Evolutionary conservation across 2,329 filamentous ascomycete species (phyloP).

Genomic region (Claviceps lovelessii): DNA sequence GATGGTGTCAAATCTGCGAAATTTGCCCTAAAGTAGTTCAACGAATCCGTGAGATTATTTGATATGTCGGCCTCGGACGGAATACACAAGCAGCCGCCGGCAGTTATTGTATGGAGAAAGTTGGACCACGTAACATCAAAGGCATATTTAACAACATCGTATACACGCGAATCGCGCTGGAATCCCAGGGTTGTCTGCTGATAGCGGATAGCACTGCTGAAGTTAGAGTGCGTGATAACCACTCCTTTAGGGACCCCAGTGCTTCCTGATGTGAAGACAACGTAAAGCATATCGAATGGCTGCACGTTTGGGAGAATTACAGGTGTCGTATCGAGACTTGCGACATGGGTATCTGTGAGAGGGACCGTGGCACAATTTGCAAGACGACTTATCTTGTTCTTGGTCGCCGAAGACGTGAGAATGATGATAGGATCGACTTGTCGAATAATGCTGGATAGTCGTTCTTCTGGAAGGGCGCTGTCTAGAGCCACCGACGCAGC

Average conservation of each 20-base stretch:
- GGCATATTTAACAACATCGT: slow-evolving; percentile 5
- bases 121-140: slow-evolving; percentile 6
- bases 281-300: slow-evolving; percentile 1
- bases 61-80: slow-evolving; percentile 25
- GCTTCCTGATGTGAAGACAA: slow-evolving; percentile 12
- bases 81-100: slow-evolving; percentile 6
- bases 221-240: slow-evolving; percentile 7
- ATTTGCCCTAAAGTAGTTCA: slow-evolving; percentile 24
- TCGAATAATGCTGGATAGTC: slow-evolving; percentile 2
- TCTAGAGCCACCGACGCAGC: slow-evolving; percentile 10
- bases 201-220: slow-evolving; percentile 3
- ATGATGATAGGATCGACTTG: slow-evolving; percentile 1
- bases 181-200: slow-evolving; percentile 3
- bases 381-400: background rate
- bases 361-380: background rate
- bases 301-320: background rate
- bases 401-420: background rate
- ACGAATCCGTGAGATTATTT: slow-evolving; percentile 28
- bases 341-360: background rate
- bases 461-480: slow-evolving; percentile 4
- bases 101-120: slow-evolving; percentile 3
- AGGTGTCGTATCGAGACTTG: background rate
- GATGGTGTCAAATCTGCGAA: slow-evolving; percentile 30
- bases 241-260: slow-evolving; percentile 12
- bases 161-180: slow-evolving; percentile 2